Percentiles rank a stretch among this genome's conserved stretches.
Conservation (phyloP, 2,329 filamentous ascomycete species). For the Amauroascus verrucosus region DNA sequence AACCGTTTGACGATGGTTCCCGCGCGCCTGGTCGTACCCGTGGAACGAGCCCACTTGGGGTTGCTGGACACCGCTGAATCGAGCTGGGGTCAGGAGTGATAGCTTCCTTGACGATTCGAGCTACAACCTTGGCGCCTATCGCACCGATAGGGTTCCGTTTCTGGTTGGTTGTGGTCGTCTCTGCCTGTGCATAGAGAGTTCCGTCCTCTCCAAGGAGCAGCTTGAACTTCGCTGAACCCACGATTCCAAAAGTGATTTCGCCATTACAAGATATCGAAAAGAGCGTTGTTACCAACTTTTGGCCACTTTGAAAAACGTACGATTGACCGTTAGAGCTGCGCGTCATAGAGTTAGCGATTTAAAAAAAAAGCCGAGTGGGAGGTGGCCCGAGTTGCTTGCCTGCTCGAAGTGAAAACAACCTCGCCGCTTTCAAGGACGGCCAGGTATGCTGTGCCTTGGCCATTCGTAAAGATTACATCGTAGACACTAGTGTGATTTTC, state of each 20-base stretch:
- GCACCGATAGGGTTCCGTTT: background rate
- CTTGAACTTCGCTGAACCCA: background rate
- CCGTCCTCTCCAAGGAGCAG: background rate
- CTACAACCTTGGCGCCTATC: background rate
- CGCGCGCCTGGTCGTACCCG: background rate
- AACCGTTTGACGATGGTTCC: background rate
- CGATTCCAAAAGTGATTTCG: background rate
- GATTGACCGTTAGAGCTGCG: background rate
- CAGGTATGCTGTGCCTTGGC: background rate
- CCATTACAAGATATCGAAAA: background rate
- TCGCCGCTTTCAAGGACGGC: conserved; percentile 1
- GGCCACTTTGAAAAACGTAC: background rate
- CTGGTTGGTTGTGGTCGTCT: background rate
- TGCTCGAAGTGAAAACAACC: background rate
- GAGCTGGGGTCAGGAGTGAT: conserved; percentile 1
- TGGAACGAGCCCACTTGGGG: background rate
- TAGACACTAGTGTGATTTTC: background rate
- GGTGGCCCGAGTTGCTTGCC: background rate
- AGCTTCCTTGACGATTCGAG: background rate
- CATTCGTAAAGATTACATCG: background rate
- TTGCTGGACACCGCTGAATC: conserved; percentile 2
- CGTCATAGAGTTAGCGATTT: background rate
- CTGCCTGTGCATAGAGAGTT: background rate
- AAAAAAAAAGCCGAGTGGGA: background rate
- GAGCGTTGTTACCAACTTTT: background rate